A percentile compares a stretch with the other conserved stretches of the same genome.
phyloP scores from a whole-genome alignment of 805 yeast species.

The Grigorovia transvaalensis region DNA sequence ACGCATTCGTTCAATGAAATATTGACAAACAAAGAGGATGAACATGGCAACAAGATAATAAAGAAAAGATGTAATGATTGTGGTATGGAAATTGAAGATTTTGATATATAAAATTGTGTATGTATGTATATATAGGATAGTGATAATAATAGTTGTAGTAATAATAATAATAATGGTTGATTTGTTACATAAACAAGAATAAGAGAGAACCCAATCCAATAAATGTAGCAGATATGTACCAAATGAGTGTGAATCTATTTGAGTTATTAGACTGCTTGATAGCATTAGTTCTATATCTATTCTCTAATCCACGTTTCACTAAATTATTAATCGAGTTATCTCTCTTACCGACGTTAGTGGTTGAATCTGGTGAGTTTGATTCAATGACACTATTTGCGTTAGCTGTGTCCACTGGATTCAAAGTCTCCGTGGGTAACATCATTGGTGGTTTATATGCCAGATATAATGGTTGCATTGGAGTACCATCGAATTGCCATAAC shows the following conservation, averaged over 20 bases:
- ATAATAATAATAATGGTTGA: no score
- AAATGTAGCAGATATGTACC: constrained; percentile 20
- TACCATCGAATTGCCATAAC: constrained; percentile 68
- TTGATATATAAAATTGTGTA: constrained; percentile 22
- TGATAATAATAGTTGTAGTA: no score
- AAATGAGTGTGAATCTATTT: constrained; percentile 7
- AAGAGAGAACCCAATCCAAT: constrained; percentile 22
- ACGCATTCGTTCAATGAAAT: constrained; percentile 67
- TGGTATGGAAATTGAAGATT: constrained; percentile 76
- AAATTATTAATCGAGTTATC: constrained; percentile 32
- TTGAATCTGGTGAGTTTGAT: not conserved
- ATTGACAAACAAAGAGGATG: constrained; percentile 29
- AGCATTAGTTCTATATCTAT: constrained; percentile 71
- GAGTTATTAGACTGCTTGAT: constrained; percentile 7
- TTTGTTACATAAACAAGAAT: constrained; percentile 14
- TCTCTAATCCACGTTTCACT: constrained; percentile 67
- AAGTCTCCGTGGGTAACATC: constrained; percentile 88
- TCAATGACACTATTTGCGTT: constrained; percentile 22
- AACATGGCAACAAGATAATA: constrained; percentile 33
- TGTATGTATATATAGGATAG: not conserved
- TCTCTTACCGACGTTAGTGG: constrained; percentile 15
- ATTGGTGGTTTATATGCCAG: constrained; percentile 88
- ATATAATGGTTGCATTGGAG: constrained; percentile 76
- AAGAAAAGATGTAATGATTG: constrained; percentile 65
- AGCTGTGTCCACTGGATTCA: constrained; percentile 60